A percentile compares a stretch with the other conserved stretches of the same genome.
Evolutionary conservation across 768 basidiomycete species (phyloP).

Genomic region (Amanita rubescens): DNA sequence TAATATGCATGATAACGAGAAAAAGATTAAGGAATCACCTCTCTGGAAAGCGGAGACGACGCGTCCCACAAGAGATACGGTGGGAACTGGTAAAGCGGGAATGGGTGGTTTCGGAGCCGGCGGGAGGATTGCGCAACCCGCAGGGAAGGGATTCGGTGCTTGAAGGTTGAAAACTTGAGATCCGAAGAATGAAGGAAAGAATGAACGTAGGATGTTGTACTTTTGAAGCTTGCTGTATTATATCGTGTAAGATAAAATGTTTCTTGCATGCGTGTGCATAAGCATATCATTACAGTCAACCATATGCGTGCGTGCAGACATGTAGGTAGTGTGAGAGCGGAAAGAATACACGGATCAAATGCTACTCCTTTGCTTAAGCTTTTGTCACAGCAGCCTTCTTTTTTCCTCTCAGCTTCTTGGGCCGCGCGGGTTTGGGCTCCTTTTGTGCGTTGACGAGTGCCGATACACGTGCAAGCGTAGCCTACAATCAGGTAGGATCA

Average conservation of each 20-base stretch:
- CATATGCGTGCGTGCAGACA: constrained; percentile 15
- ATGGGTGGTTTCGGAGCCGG: constrained; percentile 28
- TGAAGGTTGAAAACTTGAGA: constrained; percentile 1
- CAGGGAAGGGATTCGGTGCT: constrained; percentile 29
- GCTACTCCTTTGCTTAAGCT: constrained; percentile 16
- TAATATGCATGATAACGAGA: constrained; percentile 30
- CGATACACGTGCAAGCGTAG: constrained; percentile 69
- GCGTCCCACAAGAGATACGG: constrained; percentile 38
- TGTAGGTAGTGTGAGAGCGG: constrained; percentile 14
- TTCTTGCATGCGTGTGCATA: constrained; percentile 1
- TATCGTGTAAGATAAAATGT: background rate
- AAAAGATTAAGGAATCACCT: constrained; percentile 37
- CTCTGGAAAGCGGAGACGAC: constrained; percentile 41
- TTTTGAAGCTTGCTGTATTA: constrained; percentile 1
- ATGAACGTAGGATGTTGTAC: background rate
- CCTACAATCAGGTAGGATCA: constrained; percentile 32
- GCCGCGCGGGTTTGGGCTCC: constrained; percentile 58
- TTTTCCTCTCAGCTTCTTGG: constrained; percentile 70
- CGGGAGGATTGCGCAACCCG: constrained; percentile 53
- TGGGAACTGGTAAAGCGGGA: constrained; percentile 20
- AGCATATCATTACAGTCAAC: constrained; percentile 1
- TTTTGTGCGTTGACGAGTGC: constrained; percentile 63
- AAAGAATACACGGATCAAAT: constrained; percentile 21
- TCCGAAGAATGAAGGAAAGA: background rate
- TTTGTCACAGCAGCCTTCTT: constrained; percentile 31